Evolutionary conservation across 2,329 filamentous ascomycete species (phyloP).

Genomic region (Aspergillus aculeatinus): DNA sequence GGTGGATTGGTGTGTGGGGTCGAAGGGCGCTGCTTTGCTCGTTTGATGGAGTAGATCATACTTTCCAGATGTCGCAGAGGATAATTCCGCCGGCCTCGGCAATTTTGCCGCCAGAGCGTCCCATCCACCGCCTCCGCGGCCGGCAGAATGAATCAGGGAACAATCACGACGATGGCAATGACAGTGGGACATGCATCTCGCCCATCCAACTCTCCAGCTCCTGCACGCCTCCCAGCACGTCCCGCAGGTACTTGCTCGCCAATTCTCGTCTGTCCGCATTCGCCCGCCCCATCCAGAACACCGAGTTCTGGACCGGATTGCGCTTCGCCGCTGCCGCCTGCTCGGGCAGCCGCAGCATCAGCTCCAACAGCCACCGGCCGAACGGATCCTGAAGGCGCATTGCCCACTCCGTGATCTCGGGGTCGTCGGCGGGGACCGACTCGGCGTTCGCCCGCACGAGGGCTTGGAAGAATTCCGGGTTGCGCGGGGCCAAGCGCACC

Average conservation of each 20-base stretch:
- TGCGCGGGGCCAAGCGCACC: constrained; percentile 24
- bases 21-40: too few relatives aligned
- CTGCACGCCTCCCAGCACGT: constrained; percentile 25
- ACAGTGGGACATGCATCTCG: constrained; percentile 19
- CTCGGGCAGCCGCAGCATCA: constrained; percentile 33
- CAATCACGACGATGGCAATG: background rate
- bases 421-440: constrained; percentile 36
- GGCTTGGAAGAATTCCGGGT: constrained; percentile 30
- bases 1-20: too few relatives aligned
- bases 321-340: constrained; percentile 18
- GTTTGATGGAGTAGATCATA: too few relatives aligned
- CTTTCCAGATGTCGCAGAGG: too few relatives aligned
- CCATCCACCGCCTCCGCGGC: background rate
- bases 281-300: constrained; percentile 30
- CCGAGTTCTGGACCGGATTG: constrained; percentile 15
- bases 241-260: constrained; percentile 24
- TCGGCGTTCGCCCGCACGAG: constrained; percentile 41
- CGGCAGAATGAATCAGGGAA: background rate
- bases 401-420: constrained; percentile 39
- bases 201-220: constrained; percentile 26
- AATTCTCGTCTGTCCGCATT: constrained; percentile 20
- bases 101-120: background rate
- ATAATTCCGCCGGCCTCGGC: too few relatives aligned
- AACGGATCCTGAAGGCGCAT: constrained; percentile 29
- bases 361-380: constrained; percentile 37